phyloP scores from a whole-genome alignment of 2,329 filamentous ascomycete species.

The Arthrobotrys sphaeroides region DNA sequence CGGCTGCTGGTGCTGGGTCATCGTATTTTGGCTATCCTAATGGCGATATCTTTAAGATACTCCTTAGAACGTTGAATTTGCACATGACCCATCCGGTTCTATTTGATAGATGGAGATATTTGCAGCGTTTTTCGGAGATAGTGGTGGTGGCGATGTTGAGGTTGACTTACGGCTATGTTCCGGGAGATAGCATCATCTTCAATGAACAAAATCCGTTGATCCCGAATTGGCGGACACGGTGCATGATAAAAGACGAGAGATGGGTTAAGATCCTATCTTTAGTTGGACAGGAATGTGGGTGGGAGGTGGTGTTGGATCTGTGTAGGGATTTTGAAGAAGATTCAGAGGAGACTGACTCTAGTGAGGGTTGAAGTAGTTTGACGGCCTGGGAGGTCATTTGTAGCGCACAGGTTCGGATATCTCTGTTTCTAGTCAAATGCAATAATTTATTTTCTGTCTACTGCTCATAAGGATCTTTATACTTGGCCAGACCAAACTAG shows the following conservation, averaged over 20 bases:
- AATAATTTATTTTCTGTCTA: neutral
- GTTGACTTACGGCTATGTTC: constrained; percentile 22
- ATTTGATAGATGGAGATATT: constrained; percentile 34
- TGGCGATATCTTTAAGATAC: constrained; percentile 23
- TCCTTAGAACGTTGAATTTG: constrained; percentile 15
- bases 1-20: neutral
- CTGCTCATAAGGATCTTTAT: neutral
- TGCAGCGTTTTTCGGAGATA: constrained; percentile 46
- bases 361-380: constrained; percentile 9
- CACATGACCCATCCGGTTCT: constrained; percentile 43
- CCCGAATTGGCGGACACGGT: constrained; percentile 38
- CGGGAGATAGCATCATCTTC: constrained; percentile 13
- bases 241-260: constrained; percentile 43
- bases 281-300: constrained; percentile 30
- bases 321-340: constrained; percentile 23
- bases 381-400: neutral
- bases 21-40: constrained; percentile 16
- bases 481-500: neutral
- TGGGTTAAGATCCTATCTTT: constrained; percentile 33
- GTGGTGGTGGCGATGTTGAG: constrained; percentile 29
- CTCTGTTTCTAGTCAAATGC: neutral
- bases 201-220: constrained; percentile 24
- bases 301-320: constrained; percentile 40
- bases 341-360: constrained; percentile 28
- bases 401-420: neutral